phyloP scores from a whole-genome alignment of 2,329 filamentous ascomycete species.

The Fusarium humuli region DNA sequence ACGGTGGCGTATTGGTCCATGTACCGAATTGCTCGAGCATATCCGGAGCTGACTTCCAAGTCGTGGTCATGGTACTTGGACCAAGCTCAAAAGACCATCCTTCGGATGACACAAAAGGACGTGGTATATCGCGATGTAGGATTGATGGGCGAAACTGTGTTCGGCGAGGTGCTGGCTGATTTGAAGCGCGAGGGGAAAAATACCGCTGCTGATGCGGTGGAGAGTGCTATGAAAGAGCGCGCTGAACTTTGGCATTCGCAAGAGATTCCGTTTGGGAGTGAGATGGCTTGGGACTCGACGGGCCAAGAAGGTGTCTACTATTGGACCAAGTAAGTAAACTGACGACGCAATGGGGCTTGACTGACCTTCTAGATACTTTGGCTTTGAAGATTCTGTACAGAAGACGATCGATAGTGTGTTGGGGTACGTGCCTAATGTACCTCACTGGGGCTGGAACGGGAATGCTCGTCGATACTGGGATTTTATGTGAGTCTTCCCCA shows the following conservation, averaged over 20 bases:
- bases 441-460: constrained; percentile 73
- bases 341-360: fast-evolving
- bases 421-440: constrained; percentile 67
- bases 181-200: constrained; percentile 60
- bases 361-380: constrained; percentile 59
- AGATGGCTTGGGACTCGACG: constrained; percentile 73
- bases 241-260: constrained; percentile 63
- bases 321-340: constrained; percentile 59
- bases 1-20: constrained; percentile 67
- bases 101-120: constrained; percentile 53
- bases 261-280: constrained; percentile 67
- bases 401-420: constrained; percentile 67
- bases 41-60: constrained; percentile 57
- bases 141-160: constrained; percentile 70
- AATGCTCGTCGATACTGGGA: constrained; percentile 72
- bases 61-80: constrained; percentile 67
- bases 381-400: constrained; percentile 55
- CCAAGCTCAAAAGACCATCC: constrained; percentile 64
- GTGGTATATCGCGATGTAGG: constrained; percentile 60
- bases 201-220: constrained; percentile 54
- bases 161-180: constrained; percentile 64
- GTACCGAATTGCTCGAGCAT: constrained; percentile 64
- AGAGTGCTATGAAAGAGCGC: constrained; percentile 60
- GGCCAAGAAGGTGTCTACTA: constrained; percentile 72
- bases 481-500: constrained; percentile 56